Base-by-base conservation (phyloP, 2,329 filamentous ascomycete species). In the Fonsecaea pugnacius region DNA sequence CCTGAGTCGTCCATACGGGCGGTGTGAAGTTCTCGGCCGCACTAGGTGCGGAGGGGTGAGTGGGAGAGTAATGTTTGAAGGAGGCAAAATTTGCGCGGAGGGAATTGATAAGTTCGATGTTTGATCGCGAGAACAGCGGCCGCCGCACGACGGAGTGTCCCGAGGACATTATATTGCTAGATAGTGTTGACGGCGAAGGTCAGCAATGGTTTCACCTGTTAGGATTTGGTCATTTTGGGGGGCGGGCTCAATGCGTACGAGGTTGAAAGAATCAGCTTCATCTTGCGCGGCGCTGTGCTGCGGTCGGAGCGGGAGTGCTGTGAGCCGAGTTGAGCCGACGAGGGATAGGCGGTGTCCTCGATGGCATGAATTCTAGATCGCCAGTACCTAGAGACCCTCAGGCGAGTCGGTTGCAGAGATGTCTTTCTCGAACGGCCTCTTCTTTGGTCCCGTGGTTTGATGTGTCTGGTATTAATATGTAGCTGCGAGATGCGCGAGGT, bases 101-200 rank as follows among this genome's bases (percentile, higher is more conserved):
- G 2, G 92, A 91, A 73, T 92, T 93, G 69, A 92, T 90, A 71
- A 99, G 86, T 78, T 99, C 95, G 72, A 93, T 88, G 76, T 98
- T 98, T 60, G 94, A 97, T 75, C 93, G 92, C 74, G 88, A 88
- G 69, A 87, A 86, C 65, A 88, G 85, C 16, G 89, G 87, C 73
- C 91, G 91, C 67, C 91, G 89, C 76, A 96, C 89, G 68, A 96
- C 89, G 55, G 92, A 91, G 63, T 91, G 90, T 63, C 91, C 91
- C 68, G 87, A 88, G 72, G 89, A 89, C 84, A 96, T 91, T 76
- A 96, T 90, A 81, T 96, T 97, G 74, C 86, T 88, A 72, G 10
- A 43, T 53, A 38, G 21, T n/a, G 10, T 40, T 18, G 40, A n/a
- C 27, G 27, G n/a, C 12, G 33, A 16, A 46, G 67, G 58, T 55